phyloP scores from a whole-genome alignment of 305 asterid genomes.

The Andrographis paniculata region DNA sequence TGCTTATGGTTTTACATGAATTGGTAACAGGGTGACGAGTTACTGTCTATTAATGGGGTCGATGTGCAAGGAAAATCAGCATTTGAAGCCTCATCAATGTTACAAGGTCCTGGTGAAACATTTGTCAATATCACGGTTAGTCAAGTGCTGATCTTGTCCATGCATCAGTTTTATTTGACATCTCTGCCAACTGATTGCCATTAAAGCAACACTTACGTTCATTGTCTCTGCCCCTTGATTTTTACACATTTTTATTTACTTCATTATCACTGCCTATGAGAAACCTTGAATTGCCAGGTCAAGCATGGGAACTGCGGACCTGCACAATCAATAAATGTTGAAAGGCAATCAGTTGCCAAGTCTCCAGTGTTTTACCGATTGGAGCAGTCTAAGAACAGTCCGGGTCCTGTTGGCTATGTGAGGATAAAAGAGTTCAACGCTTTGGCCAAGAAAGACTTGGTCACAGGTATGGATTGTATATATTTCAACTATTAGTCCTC shows the following conservation, averaged over 20 bases:
- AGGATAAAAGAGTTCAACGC: conserved; percentile 97
- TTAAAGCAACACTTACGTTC: conserved; percentile 14
- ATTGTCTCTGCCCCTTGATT: too few species aligned
- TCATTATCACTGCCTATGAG: conserved; percentile 14
- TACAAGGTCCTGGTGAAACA: conserved; percentile 92
- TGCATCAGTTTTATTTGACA: conserved; percentile 17
- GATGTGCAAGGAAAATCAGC: conserved; percentile 88
- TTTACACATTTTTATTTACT: too few species aligned
- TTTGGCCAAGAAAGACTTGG: conserved; percentile 87
- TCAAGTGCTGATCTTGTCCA: conserved; percentile 18
- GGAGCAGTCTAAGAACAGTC: conserved; percentile 60
- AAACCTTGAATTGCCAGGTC: conserved; percentile 47
- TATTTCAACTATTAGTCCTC: not conserved
- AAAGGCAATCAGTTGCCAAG: conserved; percentile 88
- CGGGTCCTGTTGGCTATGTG: conserved; percentile 75
- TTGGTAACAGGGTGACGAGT: conserved; percentile 74
- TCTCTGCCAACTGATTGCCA: conserved; percentile 17
- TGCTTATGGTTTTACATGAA: conserved; percentile 12
- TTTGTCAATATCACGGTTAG: conserved; percentile 67
- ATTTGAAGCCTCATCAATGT: conserved; percentile 78
- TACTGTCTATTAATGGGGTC: conserved; percentile 70
- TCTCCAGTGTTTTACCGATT: conserved; percentile 85
- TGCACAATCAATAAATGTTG: conserved; percentile 54
- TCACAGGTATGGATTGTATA: conserved; percentile 41
- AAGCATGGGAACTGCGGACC: conserved; percentile 98